Conservation (phyloP, 1,284 basidiomycete genomes). For the Malassezia caprae region DNA sequence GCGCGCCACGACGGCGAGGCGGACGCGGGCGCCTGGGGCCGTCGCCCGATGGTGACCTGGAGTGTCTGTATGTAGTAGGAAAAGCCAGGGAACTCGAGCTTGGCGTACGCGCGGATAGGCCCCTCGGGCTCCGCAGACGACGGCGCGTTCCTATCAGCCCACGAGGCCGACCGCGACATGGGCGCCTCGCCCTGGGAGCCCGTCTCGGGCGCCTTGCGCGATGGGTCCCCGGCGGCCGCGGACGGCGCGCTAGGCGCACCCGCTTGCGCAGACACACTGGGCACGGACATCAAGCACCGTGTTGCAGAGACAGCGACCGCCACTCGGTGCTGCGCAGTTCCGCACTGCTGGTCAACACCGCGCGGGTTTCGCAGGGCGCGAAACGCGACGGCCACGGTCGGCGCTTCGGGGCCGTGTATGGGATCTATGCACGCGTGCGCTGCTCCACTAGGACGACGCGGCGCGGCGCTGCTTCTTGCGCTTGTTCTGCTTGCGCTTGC, state of each 20-base stretch:
- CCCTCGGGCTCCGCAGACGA: slow-evolving; percentile 16
- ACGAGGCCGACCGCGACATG: neutral
- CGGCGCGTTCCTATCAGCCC: neutral
- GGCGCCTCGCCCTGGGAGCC: neutral
- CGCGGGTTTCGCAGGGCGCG: neutral
- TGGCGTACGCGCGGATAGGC: slow-evolving; percentile 75
- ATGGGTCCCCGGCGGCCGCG: neutral
- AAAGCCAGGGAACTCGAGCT: slow-evolving; percentile 79
- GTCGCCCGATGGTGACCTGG: slow-evolving; percentile 61
- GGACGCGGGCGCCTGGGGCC: slow-evolving; percentile 40
- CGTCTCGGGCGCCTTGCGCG: neutral
- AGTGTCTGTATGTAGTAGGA: slow-evolving; percentile 75
- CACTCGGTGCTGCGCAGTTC: neutral
- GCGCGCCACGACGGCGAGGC: neutral
- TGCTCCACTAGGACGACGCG: neutral
- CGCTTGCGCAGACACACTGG: neutral
- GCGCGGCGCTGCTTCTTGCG: slow-evolving; percentile 29
- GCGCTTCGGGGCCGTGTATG: neutral
- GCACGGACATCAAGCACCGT: neutral
- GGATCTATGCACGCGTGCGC: neutral
- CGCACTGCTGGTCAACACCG: neutral
- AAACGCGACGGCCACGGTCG: neutral
- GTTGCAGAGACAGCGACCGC: neutral
- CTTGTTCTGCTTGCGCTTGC: slow-evolving; percentile 26
- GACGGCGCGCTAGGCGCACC: neutral